Percentiles rank a stretch among this genome's conserved stretches.
phyloP scores from a whole-genome alignment of 108 stramenopile genomes.

The Pseudonitzschia multiseries region DNA sequence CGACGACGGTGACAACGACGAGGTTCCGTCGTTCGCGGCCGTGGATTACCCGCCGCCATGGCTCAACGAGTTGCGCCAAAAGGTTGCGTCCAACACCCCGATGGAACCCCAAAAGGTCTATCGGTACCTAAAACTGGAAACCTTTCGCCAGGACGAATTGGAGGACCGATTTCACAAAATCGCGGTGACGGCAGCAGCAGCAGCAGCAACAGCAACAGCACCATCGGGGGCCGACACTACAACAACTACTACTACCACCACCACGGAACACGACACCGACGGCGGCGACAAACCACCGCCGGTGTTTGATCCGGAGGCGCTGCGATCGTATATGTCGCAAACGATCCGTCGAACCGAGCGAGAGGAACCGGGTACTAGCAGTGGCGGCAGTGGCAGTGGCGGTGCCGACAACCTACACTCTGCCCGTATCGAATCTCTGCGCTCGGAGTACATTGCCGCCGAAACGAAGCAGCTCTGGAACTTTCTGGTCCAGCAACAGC shows the following conservation, averaged over 20 bases:
- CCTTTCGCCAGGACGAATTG: conserved; percentile 12
- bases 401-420: neutral
- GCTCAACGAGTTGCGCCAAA: neutral
- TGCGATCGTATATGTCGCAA: neutral
- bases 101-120: conserved; percentile 24
- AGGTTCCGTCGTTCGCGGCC: neutral
- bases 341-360: neutral
- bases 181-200: neutral
- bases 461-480: conserved; percentile 25
- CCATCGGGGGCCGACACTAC: no score
- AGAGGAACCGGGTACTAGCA: no score
- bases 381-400: neutral
- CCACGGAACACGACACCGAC: no score
- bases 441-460: conserved; percentile 8
- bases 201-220: neutral
- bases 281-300: no score
- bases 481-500: conserved; percentile 12
- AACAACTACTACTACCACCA: no score
- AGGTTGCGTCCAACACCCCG: neutral
- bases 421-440: neutral
- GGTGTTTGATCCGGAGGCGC: neutral
- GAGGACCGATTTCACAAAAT: conserved; percentile 16
- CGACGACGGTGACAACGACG: conserved; percentile 14
- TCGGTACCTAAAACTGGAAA: conserved; percentile 28
- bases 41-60: neutral